Base-by-base conservation (phyloP, 2,329 filamentous ascomycete genomes). In the Leptoxyphium fumago region DNA sequence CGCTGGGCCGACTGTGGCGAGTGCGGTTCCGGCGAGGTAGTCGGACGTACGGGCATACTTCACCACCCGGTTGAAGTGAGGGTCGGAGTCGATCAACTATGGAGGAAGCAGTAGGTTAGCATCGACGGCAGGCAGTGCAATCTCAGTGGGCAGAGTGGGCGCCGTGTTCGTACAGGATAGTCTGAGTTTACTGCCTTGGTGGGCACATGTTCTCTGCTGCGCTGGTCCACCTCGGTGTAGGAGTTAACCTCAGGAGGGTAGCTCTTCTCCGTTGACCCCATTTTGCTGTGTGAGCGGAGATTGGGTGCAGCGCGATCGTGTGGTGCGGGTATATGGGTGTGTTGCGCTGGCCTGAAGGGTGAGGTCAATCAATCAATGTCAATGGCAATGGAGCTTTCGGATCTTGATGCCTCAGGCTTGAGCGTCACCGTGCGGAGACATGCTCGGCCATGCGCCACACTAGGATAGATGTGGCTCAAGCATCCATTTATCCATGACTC, bases 41-140 rank as follows among this genome's bases (percentile, higher is more conserved):
- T 98, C 91, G 41, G 81, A 84, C 40, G 78, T 70, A 50, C 91
- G 78, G 50, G 88, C 84, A 74, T 98, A 98, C 60, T 78, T 67
- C 51, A 95, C 64, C 14, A 96, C 91, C 62, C 91, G 82, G 66
- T 79, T 85, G 66, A 96, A 82, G 67, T 98, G 91, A 59, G 91
- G 91, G 68, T 98, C 91, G 71, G 85, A 93, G 73, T 98, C 91
- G 68, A 98, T 96, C 70, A 96, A 83, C 91, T 98, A 69, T 41
- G 43, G 43, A 26, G 36, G 34, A 51, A 61, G 58, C 9, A 9
- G 11, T 36, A 36, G 4, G 21, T 26, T 7, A 26, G 21, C 21
- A 7, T 26, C 21, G 3, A 4, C 21, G 3, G 7, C 21, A 26
- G 21, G 21, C 21, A 26, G 7, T 26, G 3, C 21, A 26, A 7